A percentile compares a stretch with the other conserved stretches of the same genome.
Conservation (phyloP, 2,329 filamentous ascomycete species). For the Ophiostoma ulmi region DNA sequence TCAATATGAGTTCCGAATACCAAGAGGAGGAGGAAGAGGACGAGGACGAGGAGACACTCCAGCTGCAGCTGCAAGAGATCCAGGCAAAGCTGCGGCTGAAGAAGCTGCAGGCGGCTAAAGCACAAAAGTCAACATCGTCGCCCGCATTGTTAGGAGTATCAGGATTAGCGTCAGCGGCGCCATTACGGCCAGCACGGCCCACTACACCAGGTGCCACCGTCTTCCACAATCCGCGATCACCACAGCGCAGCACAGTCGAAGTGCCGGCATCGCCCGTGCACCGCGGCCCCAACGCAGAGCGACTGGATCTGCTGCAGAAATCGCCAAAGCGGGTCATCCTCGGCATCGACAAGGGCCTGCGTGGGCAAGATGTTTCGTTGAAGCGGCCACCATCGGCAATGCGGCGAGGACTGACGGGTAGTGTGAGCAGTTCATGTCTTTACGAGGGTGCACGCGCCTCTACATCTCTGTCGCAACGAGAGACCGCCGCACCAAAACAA, state of each 20-base stretch:
- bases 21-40: constrained; percentile 52
- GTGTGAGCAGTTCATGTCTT: constrained; percentile 4
- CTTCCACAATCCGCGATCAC: constrained; percentile 18
- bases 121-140: constrained; percentile 31
- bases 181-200: neutral
- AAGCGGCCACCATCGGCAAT: constrained; percentile 58
- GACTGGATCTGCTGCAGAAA: constrained; percentile 47
- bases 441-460: neutral
- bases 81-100: constrained; percentile 84
- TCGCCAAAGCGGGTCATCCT: constrained; percentile 77
- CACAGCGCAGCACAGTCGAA: constrained; percentile 46
- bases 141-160: neutral
- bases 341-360: constrained; percentile 84
- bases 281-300: constrained; percentile 43
- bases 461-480: neutral
- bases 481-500: constrained; percentile 34
- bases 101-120: constrained; percentile 66
- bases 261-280: constrained; percentile 72
- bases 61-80: constrained; percentile 81
- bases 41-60: constrained; percentile 83
- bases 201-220: constrained; percentile 13
- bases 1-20: constrained; percentile 32
- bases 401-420: constrained; percentile 32
- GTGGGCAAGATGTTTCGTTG: constrained; percentile 75
- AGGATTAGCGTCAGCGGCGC: neutral